These are phyloP conservation scores for Parachaetomium inaequale DNA, from an alignment of 495 filamentous ascomycete species.

Conservation along the genomic window DNA sequence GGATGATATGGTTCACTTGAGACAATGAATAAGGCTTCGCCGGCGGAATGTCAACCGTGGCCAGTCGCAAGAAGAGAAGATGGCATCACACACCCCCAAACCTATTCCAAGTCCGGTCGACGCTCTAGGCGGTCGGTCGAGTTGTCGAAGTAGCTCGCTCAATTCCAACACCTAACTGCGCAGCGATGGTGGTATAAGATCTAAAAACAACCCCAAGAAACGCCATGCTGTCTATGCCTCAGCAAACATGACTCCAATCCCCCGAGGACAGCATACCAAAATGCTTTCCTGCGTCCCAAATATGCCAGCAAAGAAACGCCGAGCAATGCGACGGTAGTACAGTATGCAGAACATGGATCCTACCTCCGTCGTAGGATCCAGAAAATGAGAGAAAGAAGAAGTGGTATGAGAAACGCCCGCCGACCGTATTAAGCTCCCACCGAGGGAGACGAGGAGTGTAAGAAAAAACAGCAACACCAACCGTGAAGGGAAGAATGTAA, in stretches of 20 bases:
- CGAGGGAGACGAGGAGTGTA: slow-evolving; percentile 21
- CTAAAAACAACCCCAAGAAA: background rate
- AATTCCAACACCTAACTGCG: background rate
- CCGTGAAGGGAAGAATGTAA: background rate
- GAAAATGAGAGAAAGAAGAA: background rate
- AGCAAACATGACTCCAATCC: slow-evolving; percentile 1
- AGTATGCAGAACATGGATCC: slow-evolving; percentile 15
- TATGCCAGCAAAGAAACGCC: slow-evolving; percentile 13
- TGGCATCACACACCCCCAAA: too few relatives aligned
- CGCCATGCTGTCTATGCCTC: slow-evolving; percentile 5
- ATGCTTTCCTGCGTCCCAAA: background rate
- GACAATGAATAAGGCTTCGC: too few relatives aligned
- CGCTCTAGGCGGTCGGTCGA: too few relatives aligned
- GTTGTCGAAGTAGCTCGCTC: background rate
- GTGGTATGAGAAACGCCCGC: slow-evolving; percentile 1
- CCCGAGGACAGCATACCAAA: too few relatives aligned
- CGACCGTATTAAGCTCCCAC: slow-evolving; percentile 11
- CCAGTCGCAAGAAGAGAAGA: too few relatives aligned
- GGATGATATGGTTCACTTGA: too few relatives aligned
- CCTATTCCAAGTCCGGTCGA: too few relatives aligned
- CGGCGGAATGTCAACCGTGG: too few relatives aligned
- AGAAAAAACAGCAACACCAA: background rate
- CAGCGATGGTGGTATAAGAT: slow-evolving; percentile 8
- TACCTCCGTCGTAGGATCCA: background rate
- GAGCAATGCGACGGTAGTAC: slow-evolving; percentile 2